These are phyloP conservation scores for Symbiodinium pilosum DNA, from an alignment of 73 alveolate species.

Conservation along the genomic window DNA sequence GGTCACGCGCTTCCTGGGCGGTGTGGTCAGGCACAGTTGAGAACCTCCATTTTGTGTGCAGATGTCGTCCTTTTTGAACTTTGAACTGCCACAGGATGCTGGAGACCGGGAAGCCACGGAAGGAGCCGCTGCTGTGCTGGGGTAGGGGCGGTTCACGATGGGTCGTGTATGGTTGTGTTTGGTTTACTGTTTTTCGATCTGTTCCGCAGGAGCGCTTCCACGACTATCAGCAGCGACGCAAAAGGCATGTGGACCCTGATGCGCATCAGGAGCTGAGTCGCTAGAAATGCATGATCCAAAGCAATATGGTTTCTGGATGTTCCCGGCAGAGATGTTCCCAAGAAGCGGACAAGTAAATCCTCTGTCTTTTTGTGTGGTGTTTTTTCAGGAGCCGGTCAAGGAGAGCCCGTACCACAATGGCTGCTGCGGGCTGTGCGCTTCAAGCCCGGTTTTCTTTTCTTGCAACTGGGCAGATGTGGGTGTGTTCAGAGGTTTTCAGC, in stretches of 20 bases:
- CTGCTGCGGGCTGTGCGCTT: constrained; percentile 51
- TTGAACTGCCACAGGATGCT: constrained; percentile 20
- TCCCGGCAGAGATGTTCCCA: too few relatives aligned
- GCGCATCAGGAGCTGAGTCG: not conserved
- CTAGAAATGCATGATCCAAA: too few relatives aligned
- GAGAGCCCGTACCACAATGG: constrained; percentile 36
- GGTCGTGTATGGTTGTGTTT: not conserved
- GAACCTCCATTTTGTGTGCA: too few relatives aligned
- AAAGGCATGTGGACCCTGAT: constrained; percentile 14
- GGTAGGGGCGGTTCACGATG: not conserved
- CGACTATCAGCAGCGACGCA: constrained; percentile 68
- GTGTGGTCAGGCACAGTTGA: not conserved
- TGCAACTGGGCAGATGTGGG: too few relatives aligned
- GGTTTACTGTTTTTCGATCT: too few relatives aligned
- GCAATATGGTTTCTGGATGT: too few relatives aligned
- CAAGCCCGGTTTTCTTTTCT: constrained; percentile 50
- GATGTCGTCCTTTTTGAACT: too few relatives aligned
- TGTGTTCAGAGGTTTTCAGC: too few relatives aligned
- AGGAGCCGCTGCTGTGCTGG: constrained; percentile 6
- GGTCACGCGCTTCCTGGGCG: not conserved
- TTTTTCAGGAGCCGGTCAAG: constrained; percentile 44
- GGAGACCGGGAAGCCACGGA: constrained; percentile 76
- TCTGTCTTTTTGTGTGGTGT: too few relatives aligned
- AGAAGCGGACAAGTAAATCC: too few relatives aligned
- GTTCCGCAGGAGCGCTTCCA: constrained; percentile 66